Evolutionary conservation across 176 grass and related monocot genomes (phyloP).

Genomic region (Aechmea fasciata): DNA sequence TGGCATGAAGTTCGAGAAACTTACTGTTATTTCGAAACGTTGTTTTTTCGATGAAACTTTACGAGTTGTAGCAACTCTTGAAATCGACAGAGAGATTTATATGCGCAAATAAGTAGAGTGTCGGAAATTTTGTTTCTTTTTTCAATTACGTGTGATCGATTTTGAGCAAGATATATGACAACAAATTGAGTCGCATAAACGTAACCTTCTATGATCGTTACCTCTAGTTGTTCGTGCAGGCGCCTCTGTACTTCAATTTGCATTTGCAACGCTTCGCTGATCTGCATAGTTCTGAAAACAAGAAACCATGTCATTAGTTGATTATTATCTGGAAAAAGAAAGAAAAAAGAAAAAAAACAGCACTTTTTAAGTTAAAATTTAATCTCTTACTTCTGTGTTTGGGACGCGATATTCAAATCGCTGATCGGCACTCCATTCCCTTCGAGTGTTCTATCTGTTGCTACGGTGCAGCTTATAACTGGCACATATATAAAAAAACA

Average conservation of each 20-base stretch:
- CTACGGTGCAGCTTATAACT: conserved; percentile 30
- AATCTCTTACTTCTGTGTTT: conserved; percentile 51
- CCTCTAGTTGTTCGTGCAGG: conserved; percentile 88
- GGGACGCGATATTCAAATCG: conserved; percentile 28
- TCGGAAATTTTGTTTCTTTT: not conserved
- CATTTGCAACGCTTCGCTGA: conserved; percentile 80
- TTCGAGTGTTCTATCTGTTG: conserved; percentile 41
- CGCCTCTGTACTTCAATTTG: conserved; percentile 98
- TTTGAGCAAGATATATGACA: not conserved
- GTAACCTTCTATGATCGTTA: conserved; percentile 15
- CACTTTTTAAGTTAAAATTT: not conserved
- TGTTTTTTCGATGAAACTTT: no score
- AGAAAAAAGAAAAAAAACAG: not conserved
- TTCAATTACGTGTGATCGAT: not conserved
- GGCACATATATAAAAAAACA: conserved; percentile 6
- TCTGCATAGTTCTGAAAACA: conserved; percentile 49
- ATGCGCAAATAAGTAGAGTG: no score
- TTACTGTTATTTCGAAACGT: no score
- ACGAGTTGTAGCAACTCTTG: no score
- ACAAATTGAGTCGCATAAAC: not conserved
- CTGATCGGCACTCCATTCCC: conserved; percentile 28
- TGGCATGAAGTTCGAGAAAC: not conserved
- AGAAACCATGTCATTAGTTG: conserved; percentile 1
- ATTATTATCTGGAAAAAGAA: conserved; percentile 4
- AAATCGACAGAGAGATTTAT: no score